Evolutionary conservation across 345 rosid species (phyloP), one percentile per base, ranked within the genome.

Genomic region (Xanthoceras sorbifolium): DNA sequence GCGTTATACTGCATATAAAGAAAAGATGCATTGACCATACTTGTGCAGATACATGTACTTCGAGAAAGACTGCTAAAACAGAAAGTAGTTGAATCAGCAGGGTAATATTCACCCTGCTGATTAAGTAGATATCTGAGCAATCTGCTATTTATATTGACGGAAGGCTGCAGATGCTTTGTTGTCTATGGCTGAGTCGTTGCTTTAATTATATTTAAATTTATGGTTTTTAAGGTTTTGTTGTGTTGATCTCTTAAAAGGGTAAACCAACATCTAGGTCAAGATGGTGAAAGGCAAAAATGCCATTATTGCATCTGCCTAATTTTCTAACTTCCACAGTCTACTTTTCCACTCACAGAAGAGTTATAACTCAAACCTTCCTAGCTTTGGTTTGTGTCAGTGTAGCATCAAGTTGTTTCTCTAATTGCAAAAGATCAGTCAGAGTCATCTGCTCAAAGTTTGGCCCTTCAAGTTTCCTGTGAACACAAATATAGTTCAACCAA

Each of bases 401-500:
- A 15, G 20, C 42, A 46, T 60, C 11, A 50, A 88, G 74, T 67
- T 85, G 76, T 8, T 78, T 75, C 68, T 86, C 92, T 40, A 83
- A 73, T 32, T 85, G 72, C 62, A 72, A 50, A 7, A 86, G 80
- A 63, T 80, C 85, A 50, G 59, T 40, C 64, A 76, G 40, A 40
- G 74, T 78, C 61, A 80, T 34, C 72, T 82, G 67, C 83, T 80
- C 84, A 57, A 36, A 26, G 15, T 77, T 71, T 36, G 85, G 72
- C 59, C 75, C 89, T 72, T 83, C 85, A 76, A 79, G 46, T 2
- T 63, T 67, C 64, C 91, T 88, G 86, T 64, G 40, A 34, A 76
- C 10, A 61, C 64, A 63, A 64, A 68, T 29, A 64, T 20, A 59
- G 28, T 31, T 71, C 59, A 70, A 52, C 61, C 15, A 73, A 48